phyloP scores from a whole-genome alignment of 768 basidiomycete genomes.

The Collybia mongolica region DNA sequence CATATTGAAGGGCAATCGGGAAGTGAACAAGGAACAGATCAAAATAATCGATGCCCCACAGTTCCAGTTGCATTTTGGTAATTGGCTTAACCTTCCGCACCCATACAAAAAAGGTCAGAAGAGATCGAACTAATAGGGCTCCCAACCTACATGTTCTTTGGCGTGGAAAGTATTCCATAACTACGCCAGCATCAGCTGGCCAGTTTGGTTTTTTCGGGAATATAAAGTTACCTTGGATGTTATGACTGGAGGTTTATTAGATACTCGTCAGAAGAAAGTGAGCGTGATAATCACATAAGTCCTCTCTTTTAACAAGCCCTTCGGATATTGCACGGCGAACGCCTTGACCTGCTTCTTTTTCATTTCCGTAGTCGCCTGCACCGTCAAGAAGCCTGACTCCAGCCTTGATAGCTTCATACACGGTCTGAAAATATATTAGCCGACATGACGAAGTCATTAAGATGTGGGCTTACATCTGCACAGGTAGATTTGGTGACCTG shows the following conservation, averaged over 20 bases:
- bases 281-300: slow-evolving; percentile 60
- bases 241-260: slow-evolving; percentile 49
- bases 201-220: neutral
- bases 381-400: slow-evolving; percentile 89
- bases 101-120: neutral
- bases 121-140: slow-evolving; percentile 8
- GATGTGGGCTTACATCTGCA: slow-evolving; percentile 47
- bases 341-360: slow-evolving; percentile 82
- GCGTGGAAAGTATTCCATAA: slow-evolving; percentile 92
- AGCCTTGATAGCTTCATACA: slow-evolving; percentile 82
- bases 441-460: neutral
- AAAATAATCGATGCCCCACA: slow-evolving; percentile 87
- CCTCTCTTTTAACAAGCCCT: slow-evolving; percentile 84
- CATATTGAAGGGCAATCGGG: slow-evolving; percentile 79
- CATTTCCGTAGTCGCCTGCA: slow-evolving; percentile 87
- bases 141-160: slow-evolving; percentile 61
- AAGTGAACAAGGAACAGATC: slow-evolving; percentile 85
- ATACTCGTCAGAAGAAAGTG: neutral
- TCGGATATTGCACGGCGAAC: slow-evolving; percentile 75
- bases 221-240: slow-evolving; percentile 65
- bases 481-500: slow-evolving; percentile 61
- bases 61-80: slow-evolving; percentile 62
- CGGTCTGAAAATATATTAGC: slow-evolving; percentile 43
- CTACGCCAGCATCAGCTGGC: slow-evolving; percentile 26
- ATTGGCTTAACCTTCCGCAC: slow-evolving; percentile 46